A percentile compares a stretch with the other conserved stretches of the same genome.
Conservation (phyloP, 495 filamentous ascomycete genomes). For the Hypoxylon fragiforme region DNA sequence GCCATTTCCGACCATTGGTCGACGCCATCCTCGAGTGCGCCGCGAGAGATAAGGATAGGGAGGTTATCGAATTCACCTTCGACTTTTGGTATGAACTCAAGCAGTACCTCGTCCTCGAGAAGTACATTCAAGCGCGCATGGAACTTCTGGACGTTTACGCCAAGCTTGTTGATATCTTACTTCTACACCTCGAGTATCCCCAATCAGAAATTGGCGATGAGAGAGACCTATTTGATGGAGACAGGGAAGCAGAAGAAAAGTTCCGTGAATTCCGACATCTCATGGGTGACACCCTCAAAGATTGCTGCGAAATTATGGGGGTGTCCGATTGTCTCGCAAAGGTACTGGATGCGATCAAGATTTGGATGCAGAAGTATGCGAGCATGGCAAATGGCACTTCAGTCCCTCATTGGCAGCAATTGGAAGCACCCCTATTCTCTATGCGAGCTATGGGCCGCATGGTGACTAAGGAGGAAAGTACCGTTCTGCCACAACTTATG, state of each 20-base stretch:
- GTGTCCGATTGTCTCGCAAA: conserved; percentile 87
- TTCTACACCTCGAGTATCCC: conserved; percentile 89
- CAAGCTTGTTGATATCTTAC: conserved; percentile 88
- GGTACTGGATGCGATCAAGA: conserved; percentile 77
- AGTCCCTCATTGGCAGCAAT: conserved; percentile 96
- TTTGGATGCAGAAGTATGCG: conserved; percentile 83
- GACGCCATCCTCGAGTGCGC: conserved; percentile 90
- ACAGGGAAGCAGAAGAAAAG: conserved; percentile 94
- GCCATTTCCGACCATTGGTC: conserved; percentile 81
- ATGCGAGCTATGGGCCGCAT: conserved; percentile 97
- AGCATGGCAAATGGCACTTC: conserved; percentile 66
- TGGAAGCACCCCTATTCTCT: conserved; percentile 93
- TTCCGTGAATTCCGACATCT: conserved; percentile 94
- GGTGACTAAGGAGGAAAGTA: conserved; percentile 85
- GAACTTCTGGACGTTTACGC: conserved; percentile 78
- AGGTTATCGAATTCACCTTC: conserved; percentile 89
- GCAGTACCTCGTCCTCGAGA: conserved; percentile 87
- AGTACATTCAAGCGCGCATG: conserved; percentile 78
- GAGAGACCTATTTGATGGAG: conserved; percentile 88
- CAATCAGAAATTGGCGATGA: conserved; percentile 71
- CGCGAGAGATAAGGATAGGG: conserved; percentile 80
- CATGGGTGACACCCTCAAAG: conserved; percentile 98
- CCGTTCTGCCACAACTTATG: conserved; percentile 86
- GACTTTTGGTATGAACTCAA: conserved; percentile 99
- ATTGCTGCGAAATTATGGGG: conserved; percentile 94